Evolutionary conservation across 768 basidiomycete genomes (phyloP), one percentile per base, ranked within the genome.

Genomic region (Rhizopogon rudus): DNA sequence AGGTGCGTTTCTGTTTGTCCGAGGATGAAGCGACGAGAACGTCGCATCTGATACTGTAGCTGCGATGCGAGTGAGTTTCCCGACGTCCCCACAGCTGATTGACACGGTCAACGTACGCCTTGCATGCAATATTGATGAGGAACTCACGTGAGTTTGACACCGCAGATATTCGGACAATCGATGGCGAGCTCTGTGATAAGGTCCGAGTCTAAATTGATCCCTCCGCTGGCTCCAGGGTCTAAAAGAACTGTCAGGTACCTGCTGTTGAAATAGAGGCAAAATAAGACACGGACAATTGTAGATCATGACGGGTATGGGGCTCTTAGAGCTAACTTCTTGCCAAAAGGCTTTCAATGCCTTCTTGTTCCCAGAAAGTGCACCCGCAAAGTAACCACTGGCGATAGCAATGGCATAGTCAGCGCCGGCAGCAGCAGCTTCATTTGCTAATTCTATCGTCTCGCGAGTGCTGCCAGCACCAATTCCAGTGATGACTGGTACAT

Each of bases 191-290:
- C 87, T 6, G 80, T 79, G 65, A 98, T 88, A 37, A 92, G 69
- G 68, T 94, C 91, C 13, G 93, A 94, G 71, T 93, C 91, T 60
- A 97, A 71, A 72, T 98, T 92, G 61, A 98, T 89, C 10, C 94
- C 93, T 3, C 88, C 91, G 55, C 87, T 81, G 3, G 91, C 93
- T 29, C 84, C 90, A 61, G 93, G 94, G 73, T 85, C 92, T 93
- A 61, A 28, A n/a, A 43, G 22, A 40, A 22, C 22, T 20, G 45
- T 5, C 28, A 53, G 31, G 17, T 40, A 49, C 35, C 16, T 5
- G 14, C 16, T 35, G 3, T 22, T 14, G 16, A 25, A 25, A 55
- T 6, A 74, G 25, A 25, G 14, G 50, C 9, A 29, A 22, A 28
- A 20, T 5, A 17, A 22, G 48, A 20, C 20, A 37, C 86, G 68